Conservation (phyloP, 208 protist genomes). For the Chromosphaera perkinsii region DNA sequence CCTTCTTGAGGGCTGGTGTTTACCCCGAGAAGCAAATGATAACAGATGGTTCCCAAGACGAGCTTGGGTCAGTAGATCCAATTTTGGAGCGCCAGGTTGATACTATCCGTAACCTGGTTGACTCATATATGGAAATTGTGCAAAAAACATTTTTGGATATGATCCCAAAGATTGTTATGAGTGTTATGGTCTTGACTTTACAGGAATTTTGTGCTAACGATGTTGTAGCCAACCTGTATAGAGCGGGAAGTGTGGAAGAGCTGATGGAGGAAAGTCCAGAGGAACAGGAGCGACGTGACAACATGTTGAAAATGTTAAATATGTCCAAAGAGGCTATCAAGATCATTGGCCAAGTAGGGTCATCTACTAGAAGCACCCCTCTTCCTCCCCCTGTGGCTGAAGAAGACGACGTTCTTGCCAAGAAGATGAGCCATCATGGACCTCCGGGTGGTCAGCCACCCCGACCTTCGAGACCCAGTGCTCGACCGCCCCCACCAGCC, state of each 20-base stretch:
- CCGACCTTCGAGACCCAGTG: not conserved
- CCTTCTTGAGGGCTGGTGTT: slow-evolving; percentile 36
- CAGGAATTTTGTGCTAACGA: slow-evolving; percentile 23
- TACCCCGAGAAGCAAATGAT: slow-evolving; percentile 4
- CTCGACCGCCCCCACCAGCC: no score
- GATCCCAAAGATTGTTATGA: slow-evolving; percentile 94
- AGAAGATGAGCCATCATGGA: no score
- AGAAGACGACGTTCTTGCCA: no score
- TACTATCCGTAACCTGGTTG: slow-evolving; percentile 40
- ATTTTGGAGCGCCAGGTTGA: slow-evolving; percentile 31
- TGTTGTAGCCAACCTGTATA: slow-evolving; percentile 4
- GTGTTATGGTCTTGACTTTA: slow-evolving; percentile 87
- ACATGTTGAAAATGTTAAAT: slow-evolving; percentile 27
- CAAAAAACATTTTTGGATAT: slow-evolving; percentile 68
- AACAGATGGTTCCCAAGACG: not conserved
- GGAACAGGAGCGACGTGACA: slow-evolving; percentile 2
- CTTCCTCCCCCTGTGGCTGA: slow-evolving; percentile 1
- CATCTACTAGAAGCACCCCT: not conserved
- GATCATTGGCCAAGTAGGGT: slow-evolving; percentile 13
- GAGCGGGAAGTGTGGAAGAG: slow-evolving; percentile 9
- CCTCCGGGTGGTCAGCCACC: no score
- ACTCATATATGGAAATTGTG: slow-evolving; percentile 41
- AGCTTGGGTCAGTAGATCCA: slow-evolving; percentile 12
- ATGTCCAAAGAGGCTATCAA: slow-evolving; percentile 22
- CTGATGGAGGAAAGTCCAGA: slow-evolving; percentile 36